Percentiles rank a stretch among this genome's conserved stretches.
Conservation (phyloP, 139 green algal genomes). For the Coelastrella sp. region DNA sequence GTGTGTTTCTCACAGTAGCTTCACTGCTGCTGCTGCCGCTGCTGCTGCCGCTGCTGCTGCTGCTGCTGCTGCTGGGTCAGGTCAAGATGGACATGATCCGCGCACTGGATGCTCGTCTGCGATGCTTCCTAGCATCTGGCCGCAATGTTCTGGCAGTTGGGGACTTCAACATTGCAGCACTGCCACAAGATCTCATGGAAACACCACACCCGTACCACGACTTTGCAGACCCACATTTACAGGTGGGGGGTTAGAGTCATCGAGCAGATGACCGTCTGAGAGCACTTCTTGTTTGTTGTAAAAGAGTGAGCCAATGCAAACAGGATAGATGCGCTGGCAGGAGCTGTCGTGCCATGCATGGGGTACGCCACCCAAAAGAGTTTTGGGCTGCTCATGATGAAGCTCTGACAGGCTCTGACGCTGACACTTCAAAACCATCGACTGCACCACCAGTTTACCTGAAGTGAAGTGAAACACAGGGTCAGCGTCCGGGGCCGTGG, state of each 20-base stretch:
- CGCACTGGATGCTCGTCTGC: not conserved
- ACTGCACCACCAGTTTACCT: too few species aligned
- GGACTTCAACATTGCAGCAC: not conserved
- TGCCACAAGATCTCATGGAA: not conserved
- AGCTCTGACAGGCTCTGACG: too few species aligned
- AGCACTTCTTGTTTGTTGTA: not conserved
- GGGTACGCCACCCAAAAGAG: too few species aligned
- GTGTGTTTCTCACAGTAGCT: not conserved
- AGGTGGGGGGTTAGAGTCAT: not conserved
- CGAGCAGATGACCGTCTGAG: not conserved
- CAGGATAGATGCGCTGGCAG: too few species aligned
- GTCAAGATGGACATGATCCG: slow-evolving; percentile 1
- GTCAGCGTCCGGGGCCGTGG: too few species aligned
- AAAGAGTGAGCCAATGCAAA: too few species aligned
- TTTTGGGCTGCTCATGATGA: too few species aligned
- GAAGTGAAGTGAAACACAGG: too few species aligned
- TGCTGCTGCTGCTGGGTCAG: not conserved
- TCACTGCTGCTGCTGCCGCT: not conserved
- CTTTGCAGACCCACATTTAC: not conserved
- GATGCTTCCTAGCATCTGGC: not conserved
- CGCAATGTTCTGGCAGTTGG: not conserved
- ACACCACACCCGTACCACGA: not conserved
- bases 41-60: slow-evolving; percentile 9
- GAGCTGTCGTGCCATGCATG: too few species aligned
- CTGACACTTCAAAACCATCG: too few species aligned